A percentile compares a stretch with the other conserved stretches of the same genome.
These are phyloP conservation scores for Delonix regia DNA, from an alignment of 306 rosid genomes.

Conservation along the genomic window DNA sequence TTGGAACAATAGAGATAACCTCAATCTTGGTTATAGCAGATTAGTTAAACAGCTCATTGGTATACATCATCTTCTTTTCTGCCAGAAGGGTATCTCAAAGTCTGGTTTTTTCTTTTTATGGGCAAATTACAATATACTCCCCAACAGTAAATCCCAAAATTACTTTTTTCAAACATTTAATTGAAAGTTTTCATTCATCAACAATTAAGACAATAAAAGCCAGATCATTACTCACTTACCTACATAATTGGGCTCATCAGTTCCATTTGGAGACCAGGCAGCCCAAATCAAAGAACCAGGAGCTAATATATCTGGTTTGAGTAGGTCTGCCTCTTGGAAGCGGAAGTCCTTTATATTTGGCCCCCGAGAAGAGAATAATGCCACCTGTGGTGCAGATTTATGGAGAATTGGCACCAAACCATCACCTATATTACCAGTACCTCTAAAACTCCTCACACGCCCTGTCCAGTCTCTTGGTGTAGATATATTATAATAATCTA, in stretches of 20 bases:
- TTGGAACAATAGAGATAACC: slow-evolving; percentile 12
- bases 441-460: slow-evolving; percentile 85
- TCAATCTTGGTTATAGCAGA: slow-evolving; percentile 5
- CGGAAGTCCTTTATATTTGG: slow-evolving; percentile 93
- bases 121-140: background rate
- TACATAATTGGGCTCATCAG: slow-evolving; percentile 87
- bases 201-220: slow-evolving; percentile 12
- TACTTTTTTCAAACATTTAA: background rate
- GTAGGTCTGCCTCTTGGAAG: slow-evolving; percentile 98
- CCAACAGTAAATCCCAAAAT: background rate
- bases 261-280: slow-evolving; percentile 99
- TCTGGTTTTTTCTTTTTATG: background rate
- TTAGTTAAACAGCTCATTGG: slow-evolving; percentile 18
- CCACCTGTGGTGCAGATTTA: slow-evolving; percentile 98
- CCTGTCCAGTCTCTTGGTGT: slow-evolving; percentile 99
- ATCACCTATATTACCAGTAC: slow-evolving; percentile 82
- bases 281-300: slow-evolving; percentile 99
- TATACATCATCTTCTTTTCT: slow-evolving; percentile 11
- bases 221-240: slow-evolving; percentile 63
- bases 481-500: slow-evolving; percentile 83
- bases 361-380: slow-evolving; percentile 92
- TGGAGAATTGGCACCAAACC: slow-evolving; percentile 91
- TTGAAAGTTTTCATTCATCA: slow-evolving; percentile 17
- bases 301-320: slow-evolving; percentile 97
- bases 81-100: slow-evolving; percentile 8